These are phyloP conservation scores for Staphylotrichum longicolle DNA, from an alignment of 495 filamentous ascomycete genomes.

Conservation along the genomic window DNA sequence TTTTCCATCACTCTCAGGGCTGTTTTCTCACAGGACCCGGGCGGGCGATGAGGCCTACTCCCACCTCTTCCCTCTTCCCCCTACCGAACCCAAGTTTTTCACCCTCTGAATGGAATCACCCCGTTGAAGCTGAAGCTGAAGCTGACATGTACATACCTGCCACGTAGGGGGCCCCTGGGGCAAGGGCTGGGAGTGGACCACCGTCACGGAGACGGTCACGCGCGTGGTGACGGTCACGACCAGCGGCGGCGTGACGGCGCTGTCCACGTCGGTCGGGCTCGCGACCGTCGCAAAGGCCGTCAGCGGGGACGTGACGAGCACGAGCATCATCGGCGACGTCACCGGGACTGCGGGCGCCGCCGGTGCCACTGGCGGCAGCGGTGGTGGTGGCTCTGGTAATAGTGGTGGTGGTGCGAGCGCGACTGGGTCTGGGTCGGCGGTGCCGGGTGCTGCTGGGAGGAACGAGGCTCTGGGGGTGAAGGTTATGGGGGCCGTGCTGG, in stretches of 20 bases:
- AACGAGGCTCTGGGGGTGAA: constrained; percentile 33
- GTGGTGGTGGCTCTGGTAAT: too few species aligned
- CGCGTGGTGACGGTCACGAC: constrained; percentile 38
- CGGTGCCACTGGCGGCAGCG: neutral
- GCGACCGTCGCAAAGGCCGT: constrained; percentile 43
- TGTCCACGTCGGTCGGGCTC: constrained; percentile 40
- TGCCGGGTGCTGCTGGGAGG: constrained; percentile 3
- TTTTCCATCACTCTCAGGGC: too few species aligned
- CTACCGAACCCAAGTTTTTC: too few species aligned
- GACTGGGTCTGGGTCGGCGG: constrained; percentile 18
- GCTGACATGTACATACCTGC: too few species aligned
- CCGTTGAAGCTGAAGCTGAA: too few species aligned
- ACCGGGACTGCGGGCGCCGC: neutral
- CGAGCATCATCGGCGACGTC: constrained; percentile 18
- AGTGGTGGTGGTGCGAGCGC: constrained; percentile 14
- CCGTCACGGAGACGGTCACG: constrained; percentile 36
- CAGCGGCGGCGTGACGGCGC: constrained; percentile 35
- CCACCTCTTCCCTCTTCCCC: too few species aligned
- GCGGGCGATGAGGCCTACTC: too few species aligned
- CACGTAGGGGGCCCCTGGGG: constrained; percentile 39
- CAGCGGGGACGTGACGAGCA: constrained; percentile 40
- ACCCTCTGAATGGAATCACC: too few species aligned
- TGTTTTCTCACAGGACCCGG: too few species aligned
- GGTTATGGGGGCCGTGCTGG: constrained; percentile 41
- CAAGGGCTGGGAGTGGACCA: constrained; percentile 39